Base-by-base conservation (phyloP, 2,329 filamentous ascomycete species). In the Alternaria sp. region DNA sequence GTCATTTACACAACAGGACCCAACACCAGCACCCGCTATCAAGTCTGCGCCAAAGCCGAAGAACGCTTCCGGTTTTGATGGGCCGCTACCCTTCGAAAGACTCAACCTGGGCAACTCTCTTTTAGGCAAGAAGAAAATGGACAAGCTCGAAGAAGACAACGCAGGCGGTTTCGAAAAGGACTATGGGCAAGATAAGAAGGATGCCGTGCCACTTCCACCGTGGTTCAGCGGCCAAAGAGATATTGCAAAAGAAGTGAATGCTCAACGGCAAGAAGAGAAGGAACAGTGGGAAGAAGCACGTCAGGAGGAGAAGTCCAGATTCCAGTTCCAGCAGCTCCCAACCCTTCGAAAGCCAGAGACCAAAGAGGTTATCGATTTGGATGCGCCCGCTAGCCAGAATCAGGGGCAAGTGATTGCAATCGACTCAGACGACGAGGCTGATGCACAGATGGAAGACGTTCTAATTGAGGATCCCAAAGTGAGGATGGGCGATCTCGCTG, bases 11-110 rank as follows among this genome's bases (percentile, higher is more conserved):
- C 61, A 54, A 7, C 74, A 70, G 40, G 25, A 30, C 26, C 59
- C 62, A 28, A 52, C 54, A 10, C 30, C 62, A 50, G 45, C 62
- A 30, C 47, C 67, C 13, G 32, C 60, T 28, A 47, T 65, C 4
- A 76, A 79, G 51, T 68, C 77, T 25, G 74, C 79, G 5, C 76
- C 81, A 19, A 73, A 82, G 4, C 73, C 85, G 10, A 89, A 87
- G 54, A 83, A 86, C 36, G 88, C 87, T 68, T 84, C 88, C 55
- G 81, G 79, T 4, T 91, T 97, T 74, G 88, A 88, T 68, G 95
- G 95, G 0, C 93, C 94, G 0, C 80, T 99, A 6, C 96, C 96
- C 0, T 99, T 99, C 74, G 93, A 97, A 70, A 95, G 86, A 54
- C 81, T 90, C 7, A 86, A 93, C 74, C 85, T 97, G 2, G 89